A percentile compares a stretch with the other conserved stretches of the same genome.
These are phyloP conservation scores for Rubus parviflorus DNA, from an alignment of 306 rosid genomes.

Conservation along the genomic window DNA sequence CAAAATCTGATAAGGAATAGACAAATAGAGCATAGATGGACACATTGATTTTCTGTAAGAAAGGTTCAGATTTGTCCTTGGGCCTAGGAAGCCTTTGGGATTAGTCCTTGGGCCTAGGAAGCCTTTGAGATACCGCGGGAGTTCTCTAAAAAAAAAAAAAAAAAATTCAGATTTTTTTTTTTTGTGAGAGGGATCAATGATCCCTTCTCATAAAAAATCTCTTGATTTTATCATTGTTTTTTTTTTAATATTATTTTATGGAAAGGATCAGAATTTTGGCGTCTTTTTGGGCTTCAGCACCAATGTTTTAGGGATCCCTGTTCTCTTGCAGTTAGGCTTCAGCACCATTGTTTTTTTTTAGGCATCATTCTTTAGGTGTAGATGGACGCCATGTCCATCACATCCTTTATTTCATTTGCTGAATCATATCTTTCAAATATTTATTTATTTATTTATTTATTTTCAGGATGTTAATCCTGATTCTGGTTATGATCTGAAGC, in stretches of 20 bases:
- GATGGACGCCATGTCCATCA: not conserved
- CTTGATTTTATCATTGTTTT: no score
- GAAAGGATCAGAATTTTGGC: not conserved
- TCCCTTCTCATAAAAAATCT: not conserved
- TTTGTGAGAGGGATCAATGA: not conserved
- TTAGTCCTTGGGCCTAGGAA: no score
- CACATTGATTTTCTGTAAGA: not conserved
- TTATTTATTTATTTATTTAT: not conserved
- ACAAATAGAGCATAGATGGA: not conserved
- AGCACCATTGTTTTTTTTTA: not conserved
- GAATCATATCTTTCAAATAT: not conserved
- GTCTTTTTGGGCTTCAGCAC: not conserved
- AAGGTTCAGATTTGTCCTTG: no score
- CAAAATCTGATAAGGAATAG: not conserved
- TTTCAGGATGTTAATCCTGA: conserved; percentile 52
- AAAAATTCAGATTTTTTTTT: no score
- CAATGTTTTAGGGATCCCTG: not conserved
- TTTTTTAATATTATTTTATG: no score
- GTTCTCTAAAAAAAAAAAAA: no score
- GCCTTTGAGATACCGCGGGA: no score
- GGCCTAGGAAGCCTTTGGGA: no score
- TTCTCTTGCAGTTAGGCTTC: not conserved
- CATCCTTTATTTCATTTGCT: not conserved
- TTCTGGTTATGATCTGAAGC: conserved; percentile 48
- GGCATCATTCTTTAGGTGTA: not conserved